A percentile compares a stretch with the other conserved stretches of the same genome.
Evolutionary conservation across 2,329 filamentous ascomycete genomes (phyloP).

Genomic region (Aspergillus piperis): DNA sequence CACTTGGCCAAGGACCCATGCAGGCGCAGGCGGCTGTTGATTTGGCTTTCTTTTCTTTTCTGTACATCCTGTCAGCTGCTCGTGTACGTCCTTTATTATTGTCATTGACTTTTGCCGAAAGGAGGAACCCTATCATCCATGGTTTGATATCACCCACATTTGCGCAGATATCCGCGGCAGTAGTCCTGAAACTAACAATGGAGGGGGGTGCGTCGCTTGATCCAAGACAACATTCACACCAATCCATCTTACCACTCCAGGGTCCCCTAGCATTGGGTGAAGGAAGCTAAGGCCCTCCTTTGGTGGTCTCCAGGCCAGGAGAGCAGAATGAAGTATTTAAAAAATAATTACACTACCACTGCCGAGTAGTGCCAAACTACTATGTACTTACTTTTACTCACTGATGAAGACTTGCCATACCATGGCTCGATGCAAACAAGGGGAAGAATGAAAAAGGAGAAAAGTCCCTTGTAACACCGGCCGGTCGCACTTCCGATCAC

Average conservation of each 20-base stretch:
- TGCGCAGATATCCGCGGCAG: conserved; percentile 10
- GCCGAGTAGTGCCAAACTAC: neutral
- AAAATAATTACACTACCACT: neutral
- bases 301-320: neutral
- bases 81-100: conserved; percentile 13
- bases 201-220: neutral
- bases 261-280: conserved; percentile 16
- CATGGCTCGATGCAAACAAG: neutral
- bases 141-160: conserved; percentile 8
- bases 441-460: neutral
- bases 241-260: conserved; percentile 6
- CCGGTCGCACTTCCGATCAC: neutral
- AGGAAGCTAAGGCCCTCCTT: conserved; percentile 6
- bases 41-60: conserved; percentile 8
- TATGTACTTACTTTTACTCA: neutral
- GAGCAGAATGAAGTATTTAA: neutral
- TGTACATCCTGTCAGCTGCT: conserved; percentile 8
- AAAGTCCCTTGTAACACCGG: neutral
- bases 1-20: conserved; percentile 13
- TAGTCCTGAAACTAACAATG: conserved; percentile 10
- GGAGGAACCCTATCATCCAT: conserved; percentile 9
- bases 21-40: conserved; percentile 15
- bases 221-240: conserved; percentile 10
- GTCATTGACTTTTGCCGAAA: conserved; percentile 7
- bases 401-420: neutral